Percentiles rank a stretch among this genome's conserved stretches.
These are phyloP conservation scores for Harringtonia lauricola DNA, from an alignment of 2,329 filamentous ascomycete species.

Conservation along the genomic window DNA sequence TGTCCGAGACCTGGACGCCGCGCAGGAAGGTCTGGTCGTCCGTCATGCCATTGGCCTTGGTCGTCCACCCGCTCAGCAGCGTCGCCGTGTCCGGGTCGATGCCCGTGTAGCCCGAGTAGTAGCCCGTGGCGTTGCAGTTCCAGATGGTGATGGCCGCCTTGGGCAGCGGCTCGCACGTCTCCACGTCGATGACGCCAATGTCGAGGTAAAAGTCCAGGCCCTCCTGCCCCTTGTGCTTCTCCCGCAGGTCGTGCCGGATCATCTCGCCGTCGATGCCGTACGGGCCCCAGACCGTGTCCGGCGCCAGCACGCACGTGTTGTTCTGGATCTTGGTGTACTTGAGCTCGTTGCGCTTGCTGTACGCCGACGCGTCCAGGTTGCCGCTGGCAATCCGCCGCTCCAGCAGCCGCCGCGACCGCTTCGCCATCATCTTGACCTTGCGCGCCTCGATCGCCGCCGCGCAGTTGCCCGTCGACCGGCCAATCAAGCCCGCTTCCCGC, in stretches of 20 bases:
- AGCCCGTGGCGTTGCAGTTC: slow-evolving; percentile 35
- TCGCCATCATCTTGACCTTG: background rate
- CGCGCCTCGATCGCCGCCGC: background rate
- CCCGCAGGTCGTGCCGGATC: slow-evolving; percentile 27
- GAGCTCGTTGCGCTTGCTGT: background rate
- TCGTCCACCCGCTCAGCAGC: slow-evolving; percentile 18
- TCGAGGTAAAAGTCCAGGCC: slow-evolving; percentile 31
- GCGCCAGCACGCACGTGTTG: slow-evolving; percentile 25
- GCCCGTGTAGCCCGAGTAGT: slow-evolving; percentile 28
- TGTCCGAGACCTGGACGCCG: slow-evolving; percentile 33
- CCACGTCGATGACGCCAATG: slow-evolving; percentile 33
- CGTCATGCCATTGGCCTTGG: slow-evolving; percentile 23
- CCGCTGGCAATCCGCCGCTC: background rate
- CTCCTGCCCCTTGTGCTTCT: slow-evolving; percentile 13
- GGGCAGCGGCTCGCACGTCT: slow-evolving; percentile 28
- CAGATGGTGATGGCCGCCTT: slow-evolving; percentile 31
- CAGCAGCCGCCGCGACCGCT: background rate
- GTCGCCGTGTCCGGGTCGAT: background rate
- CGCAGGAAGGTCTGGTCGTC: slow-evolving; percentile 32
- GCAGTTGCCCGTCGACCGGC: background rate
- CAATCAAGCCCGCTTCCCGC: background rate
- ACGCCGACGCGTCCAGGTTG: background rate
- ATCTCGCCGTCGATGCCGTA: slow-evolving; percentile 32
- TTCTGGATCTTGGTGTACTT: background rate
- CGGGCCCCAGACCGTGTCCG: slow-evolving; percentile 29